A percentile compares a stretch with the other conserved stretches of the same genome.
phyloP scores from a whole-genome alignment of 306 rosid genomes.

The Senna siamea region DNA sequence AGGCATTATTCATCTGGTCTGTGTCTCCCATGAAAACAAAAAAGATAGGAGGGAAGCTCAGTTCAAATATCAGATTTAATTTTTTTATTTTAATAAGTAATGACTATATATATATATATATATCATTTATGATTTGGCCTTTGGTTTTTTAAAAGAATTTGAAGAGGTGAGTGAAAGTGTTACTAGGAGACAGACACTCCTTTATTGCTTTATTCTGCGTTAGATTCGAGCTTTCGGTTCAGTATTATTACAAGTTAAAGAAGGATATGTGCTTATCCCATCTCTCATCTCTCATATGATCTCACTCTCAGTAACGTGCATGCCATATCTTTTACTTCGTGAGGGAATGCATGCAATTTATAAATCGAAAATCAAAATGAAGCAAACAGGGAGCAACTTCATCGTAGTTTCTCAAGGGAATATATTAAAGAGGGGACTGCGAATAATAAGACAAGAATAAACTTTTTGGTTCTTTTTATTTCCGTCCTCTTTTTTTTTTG shows the following conservation, averaged over 20 bases:
- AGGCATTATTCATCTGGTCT: constrained; percentile 9
- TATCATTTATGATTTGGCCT: neutral
- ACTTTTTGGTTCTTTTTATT: constrained; percentile 55
- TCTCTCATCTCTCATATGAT: constrained; percentile 5
- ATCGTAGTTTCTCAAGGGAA: constrained; percentile 63
- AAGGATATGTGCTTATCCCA: constrained; percentile 40
- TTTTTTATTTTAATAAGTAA: constrained; percentile 30
- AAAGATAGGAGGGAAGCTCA: constrained; percentile 48
- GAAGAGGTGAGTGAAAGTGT: constrained; percentile 18
- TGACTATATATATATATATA: no score
- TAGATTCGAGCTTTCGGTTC: constrained; percentile 63
- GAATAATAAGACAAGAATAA: constrained; percentile 86
- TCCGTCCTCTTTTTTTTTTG: constrained; percentile 35
- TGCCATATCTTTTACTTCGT: constrained; percentile 56
- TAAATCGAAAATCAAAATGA: constrained; percentile 55
- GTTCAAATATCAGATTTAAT: constrained; percentile 35
- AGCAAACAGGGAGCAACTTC: constrained; percentile 52
- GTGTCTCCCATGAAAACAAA: neutral
- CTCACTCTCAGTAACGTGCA: constrained; percentile 60
- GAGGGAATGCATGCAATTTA: constrained; percentile 63
- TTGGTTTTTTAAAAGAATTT: neutral
- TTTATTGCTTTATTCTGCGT: constrained; percentile 74
- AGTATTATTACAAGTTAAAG: constrained; percentile 39
- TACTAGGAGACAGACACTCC: constrained; percentile 51
- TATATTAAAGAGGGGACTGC: constrained; percentile 54